Evolutionary conservation across 345 rosid genomes (phyloP).

Genomic region (Alliaria petiolata): DNA sequence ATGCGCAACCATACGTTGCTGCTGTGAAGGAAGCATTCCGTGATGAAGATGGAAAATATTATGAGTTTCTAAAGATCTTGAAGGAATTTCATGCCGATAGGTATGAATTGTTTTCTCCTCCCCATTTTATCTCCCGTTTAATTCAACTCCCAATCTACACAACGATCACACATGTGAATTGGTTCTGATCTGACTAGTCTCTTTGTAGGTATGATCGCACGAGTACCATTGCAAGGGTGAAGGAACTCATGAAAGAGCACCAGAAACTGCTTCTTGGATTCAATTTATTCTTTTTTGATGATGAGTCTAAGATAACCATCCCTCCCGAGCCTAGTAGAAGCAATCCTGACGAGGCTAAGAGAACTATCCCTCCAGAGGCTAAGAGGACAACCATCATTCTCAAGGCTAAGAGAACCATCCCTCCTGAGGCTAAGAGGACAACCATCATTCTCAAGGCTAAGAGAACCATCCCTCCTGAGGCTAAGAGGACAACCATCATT

Average conservation of each 20-base stretch:
- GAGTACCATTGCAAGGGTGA: neutral
- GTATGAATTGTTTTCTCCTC: neutral
- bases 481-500: no score
- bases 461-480: no score
- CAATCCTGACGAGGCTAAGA: neutral
- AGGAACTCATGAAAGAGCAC: neutral
- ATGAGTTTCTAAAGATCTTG: neutral
- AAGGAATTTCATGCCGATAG: neutral
- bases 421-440: no score
- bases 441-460: no score
- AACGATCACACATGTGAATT: neutral
- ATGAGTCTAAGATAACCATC: no score
- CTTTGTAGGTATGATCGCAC: neutral
- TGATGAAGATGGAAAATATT: constrained; percentile 1
- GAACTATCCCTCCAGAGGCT: neutral
- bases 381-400: neutral
- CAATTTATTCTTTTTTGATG: neutral
- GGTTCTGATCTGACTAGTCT: neutral
- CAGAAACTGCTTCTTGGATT: neutral
- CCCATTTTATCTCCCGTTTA: neutral
- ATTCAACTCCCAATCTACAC: neutral
- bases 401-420: neutral
- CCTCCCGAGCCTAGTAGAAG: no score
- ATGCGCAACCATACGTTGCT: neutral
- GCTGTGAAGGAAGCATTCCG: neutral